Evolutionary conservation across 202 grass and related monocot genomes (phyloP).

Genomic region (Schoenoplectus tabernaemontani): DNA sequence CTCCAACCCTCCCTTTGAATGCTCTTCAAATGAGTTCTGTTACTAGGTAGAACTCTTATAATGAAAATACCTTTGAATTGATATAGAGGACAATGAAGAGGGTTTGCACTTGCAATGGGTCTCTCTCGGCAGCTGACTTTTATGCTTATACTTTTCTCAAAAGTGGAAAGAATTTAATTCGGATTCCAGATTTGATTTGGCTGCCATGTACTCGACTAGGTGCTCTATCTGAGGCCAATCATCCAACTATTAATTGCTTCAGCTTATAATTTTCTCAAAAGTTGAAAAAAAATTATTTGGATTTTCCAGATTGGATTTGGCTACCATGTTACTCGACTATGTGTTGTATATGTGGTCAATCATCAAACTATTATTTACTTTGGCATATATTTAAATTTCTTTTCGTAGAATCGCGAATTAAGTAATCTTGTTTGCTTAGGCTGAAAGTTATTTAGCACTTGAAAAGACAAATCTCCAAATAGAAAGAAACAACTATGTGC

Average conservation of each 20-base stretch:
- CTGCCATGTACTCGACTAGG: slow-evolving; percentile 37
- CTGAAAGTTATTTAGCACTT: slow-evolving; percentile 52
- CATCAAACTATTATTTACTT: not conserved
- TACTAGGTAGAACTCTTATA: not conserved
- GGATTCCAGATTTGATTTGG: slow-evolving; percentile 63
- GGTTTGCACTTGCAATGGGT: slow-evolving; percentile 30
- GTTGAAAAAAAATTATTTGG: slow-evolving; percentile 45
- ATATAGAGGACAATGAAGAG: slow-evolving; percentile 29
- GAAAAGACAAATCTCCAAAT: slow-evolving; percentile 29
- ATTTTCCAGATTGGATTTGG: slow-evolving; percentile 68
- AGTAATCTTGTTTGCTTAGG: slow-evolving; percentile 13
- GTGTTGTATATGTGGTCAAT: slow-evolving; percentile 36
- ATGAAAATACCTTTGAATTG: not conserved
- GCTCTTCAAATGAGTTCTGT: not conserved
- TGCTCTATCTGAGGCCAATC: slow-evolving; percentile 32
- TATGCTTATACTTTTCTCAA: slow-evolving; percentile 33
- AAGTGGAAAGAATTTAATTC: slow-evolving; percentile 53
- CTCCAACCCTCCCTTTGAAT: not conserved
- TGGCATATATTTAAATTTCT: not conserved
- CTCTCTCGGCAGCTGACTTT: slow-evolving; percentile 39
- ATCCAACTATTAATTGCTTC: too few species aligned
- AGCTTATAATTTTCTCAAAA: slow-evolving; percentile 37
- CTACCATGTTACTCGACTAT: slow-evolving; percentile 37
- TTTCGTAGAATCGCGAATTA: not conserved
- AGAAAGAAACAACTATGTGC: slow-evolving; percentile 3